Evolutionary conservation across 306 rosid species (phyloP), one percentile per base, ranked within the genome.

Genomic region (Dalbergia cultrata): DNA sequence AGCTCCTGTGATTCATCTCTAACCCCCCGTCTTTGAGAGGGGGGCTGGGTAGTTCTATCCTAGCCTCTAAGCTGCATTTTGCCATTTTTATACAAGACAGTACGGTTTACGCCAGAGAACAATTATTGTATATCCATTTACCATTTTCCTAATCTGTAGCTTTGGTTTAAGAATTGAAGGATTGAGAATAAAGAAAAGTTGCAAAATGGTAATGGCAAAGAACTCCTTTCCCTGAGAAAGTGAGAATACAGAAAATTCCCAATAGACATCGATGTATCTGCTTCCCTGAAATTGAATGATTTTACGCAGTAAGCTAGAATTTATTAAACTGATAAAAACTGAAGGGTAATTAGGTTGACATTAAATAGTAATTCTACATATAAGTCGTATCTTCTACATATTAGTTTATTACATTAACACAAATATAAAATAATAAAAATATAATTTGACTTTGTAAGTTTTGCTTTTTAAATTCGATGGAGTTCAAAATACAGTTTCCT

Each of bases 1-100:
- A 95, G 90, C 99, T 92, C 49, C 90, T 95, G 43, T 95, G 86
- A 82, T 75, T 89, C 80, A 67, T 56, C 61, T 79, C 76, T 57
- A 18, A 66, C 58, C 47, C 43, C 53, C 16, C 12, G 70, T 71
- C 67, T 70, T 13, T 9, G 14, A 43, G 43, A 64, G 76, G 34
- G 57, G 79, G 71, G 37, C 69, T 52, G 54, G 61, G 47, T 35
- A 58, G 68, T 79, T 84, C 47, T 70, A 75, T 67, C 18, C 56
- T 63, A 19, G 47, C 70, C 71, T 62, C 56, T 56, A 56, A 57
- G 66, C 74, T 64, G 44, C 80, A 34, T 16, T 66, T 37, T 67
- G 69, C 59, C 83, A 68, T 68, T 80, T 68, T 77, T 86, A 83
- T 77, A 68, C 85, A 53, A 8, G 9, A 76, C 67, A 21, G 44